Evolutionary conservation across 495 filamentous ascomycete species (phyloP), one percentile per base, ranked within the genome.

Genomic region (Penicillium flavigenum): DNA sequence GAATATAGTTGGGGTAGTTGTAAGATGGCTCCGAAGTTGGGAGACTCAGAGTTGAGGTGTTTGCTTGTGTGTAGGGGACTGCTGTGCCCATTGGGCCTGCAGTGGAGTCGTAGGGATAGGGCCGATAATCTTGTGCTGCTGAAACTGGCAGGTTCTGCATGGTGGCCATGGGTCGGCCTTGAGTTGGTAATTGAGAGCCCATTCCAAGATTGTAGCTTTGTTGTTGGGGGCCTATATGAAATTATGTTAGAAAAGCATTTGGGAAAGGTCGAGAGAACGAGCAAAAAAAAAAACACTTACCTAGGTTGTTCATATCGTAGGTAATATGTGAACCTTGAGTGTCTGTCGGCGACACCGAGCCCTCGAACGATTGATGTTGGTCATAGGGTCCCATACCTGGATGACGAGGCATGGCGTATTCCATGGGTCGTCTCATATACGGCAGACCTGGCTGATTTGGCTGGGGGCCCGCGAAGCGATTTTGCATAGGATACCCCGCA

Each of bases 261-360:
- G 4, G 9, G 14, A 17, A n/a, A 24, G 22, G 31, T 10, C 7
- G 32, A 24, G 17, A 45, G 12, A 53, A 27, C 29, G 44, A 2
- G 5, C 3, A 17, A n/a, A 17, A 2, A 22, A 22, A 22, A 20
- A 20, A 38, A 19, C 1, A 67, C 49, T 49, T 61, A 64, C 59
- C 70, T 49, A 61, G 62, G 51, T 41, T 71, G 51, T 48, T 70
- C 68, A 60, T 70, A 31, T 59, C 69, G 62, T 70, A 72, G 27
- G 52, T 27, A 17, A 65, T 56, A 31, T 58, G 66, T 36, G 53
- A 31, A 9, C 54, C 56, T n/a, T 65, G 65, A 9, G 69, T 60
- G 19, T 68, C 70, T 22, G 69, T 72, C 14, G 72, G 75, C 3
- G 73, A 76, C n/a, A 76, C 72, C 5, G 75, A 75, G 26, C 68